phyloP scores from a whole-genome alignment of 1,284 basidiomycete genomes.

The Boletellus dicymbophilus region DNA sequence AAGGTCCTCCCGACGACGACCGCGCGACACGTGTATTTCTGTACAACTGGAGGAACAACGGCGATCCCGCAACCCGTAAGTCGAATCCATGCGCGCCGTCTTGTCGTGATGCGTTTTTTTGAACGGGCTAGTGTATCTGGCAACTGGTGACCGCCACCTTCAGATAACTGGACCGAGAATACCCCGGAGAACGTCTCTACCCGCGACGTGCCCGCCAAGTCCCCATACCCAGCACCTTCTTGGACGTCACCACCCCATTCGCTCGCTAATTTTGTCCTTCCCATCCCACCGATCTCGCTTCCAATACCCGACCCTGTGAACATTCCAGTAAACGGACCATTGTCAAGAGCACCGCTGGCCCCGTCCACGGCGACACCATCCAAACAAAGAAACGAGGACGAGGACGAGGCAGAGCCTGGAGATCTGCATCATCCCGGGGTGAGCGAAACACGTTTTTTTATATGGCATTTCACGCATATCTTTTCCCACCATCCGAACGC shows the following conservation, averaged over 20 bases:
- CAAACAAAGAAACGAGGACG: background rate
- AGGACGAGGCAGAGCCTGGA: background rate
- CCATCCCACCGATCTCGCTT: slow-evolving; percentile 19
- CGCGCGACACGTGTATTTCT: slow-evolving; percentile 26
- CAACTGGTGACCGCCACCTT: background rate
- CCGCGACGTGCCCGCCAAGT: slow-evolving; percentile 16
- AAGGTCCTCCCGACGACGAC: slow-evolving; percentile 5
- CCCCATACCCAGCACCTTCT: slow-evolving; percentile 29
- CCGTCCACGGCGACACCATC: background rate
- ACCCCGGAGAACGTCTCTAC: slow-evolving; percentile 14
- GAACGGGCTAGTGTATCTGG: background rate
- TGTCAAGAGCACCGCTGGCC: background rate
- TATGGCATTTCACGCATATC: background rate
- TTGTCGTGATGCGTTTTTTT: background rate
- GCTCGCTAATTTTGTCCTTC: slow-evolving; percentile 23
- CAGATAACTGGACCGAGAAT: slow-evolving; percentile 29
- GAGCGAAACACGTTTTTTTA: background rate
- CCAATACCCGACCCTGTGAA: background rate
- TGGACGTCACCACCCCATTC: slow-evolving; percentile 22
- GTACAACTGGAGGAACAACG: slow-evolving; percentile 34
- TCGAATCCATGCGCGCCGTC: background rate
- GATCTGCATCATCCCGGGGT: slow-evolving; percentile 6
- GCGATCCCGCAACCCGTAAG: slow-evolving; percentile 33
- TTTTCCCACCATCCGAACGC: background rate
- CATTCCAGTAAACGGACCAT: background rate